Conservation (phyloP, 495 filamentous ascomycete species). For the Aspergillus incahuasiensis region DNA sequence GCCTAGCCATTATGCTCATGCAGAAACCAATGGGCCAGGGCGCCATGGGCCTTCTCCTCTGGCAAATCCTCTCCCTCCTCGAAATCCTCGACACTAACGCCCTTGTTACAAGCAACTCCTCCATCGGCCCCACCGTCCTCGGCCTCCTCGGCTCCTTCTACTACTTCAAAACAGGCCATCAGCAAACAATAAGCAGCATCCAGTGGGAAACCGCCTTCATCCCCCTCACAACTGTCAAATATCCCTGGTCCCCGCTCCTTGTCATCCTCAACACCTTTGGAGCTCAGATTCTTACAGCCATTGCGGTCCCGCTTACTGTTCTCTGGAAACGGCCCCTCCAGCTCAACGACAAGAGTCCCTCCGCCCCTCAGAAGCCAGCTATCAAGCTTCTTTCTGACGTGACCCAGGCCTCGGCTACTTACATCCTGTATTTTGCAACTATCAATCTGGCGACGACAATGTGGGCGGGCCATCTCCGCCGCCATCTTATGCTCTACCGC, state of each 20-base stretch:
- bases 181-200: conserved; percentile 79
- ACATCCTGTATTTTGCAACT: conserved; percentile 74
- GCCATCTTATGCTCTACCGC: conserved; percentile 96
- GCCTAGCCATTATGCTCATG: conserved; percentile 69
- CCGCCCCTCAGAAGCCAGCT: conserved; percentile 35
- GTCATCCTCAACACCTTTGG: conserved; percentile 85
- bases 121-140: conserved; percentile 79
- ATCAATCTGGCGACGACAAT: conserved; percentile 78
- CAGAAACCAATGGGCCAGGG: conserved; percentile 94
- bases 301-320: conserved; percentile 72
- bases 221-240: conserved; percentile 72
- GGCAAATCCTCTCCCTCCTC: conserved; percentile 80
- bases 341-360: conserved; percentile 21
- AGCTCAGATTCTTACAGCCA: conserved; percentile 74
- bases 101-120: conserved; percentile 53
- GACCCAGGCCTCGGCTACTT: conserved; percentile 62
- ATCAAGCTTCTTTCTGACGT: conserved; percentile 58
- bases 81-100: conserved; percentile 83
- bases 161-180: conserved; percentile 98
- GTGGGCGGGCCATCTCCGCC: conserved; percentile 78
- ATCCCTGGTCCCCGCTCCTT: conserved; percentile 82
- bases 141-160: conserved; percentile 83
- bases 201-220: conserved; percentile 99
- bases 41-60: conserved; percentile 69
- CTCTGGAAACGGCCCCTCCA: conserved; percentile 74